Evolutionary conservation across 805 yeast species (phyloP).

Genomic region (Starmerella khaoyaiensis): DNA sequence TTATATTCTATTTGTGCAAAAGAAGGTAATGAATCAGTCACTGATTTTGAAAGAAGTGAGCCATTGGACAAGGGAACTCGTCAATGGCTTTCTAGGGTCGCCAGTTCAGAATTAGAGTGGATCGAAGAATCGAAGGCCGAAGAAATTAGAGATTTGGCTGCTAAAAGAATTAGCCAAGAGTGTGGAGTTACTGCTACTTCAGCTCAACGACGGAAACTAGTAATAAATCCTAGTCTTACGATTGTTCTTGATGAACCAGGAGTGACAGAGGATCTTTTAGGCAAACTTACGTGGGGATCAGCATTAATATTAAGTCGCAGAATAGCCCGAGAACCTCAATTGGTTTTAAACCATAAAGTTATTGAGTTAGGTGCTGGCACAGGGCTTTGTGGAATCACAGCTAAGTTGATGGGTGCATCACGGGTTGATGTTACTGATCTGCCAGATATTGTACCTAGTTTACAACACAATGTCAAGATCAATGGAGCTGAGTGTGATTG

Average conservation of each 20-base stretch:
- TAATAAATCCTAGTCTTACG: conserved; percentile 33
- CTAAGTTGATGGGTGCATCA: conserved; percentile 39
- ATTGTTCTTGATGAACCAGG: conserved; percentile 60
- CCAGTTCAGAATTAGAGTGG: conserved; percentile 34
- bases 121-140: conserved; percentile 27
- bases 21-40: conserved; percentile 7
- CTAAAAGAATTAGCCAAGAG: conserved; percentile 58
- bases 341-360: conserved; percentile 22
- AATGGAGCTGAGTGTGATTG: conserved; percentile 35
- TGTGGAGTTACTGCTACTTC: conserved; percentile 82
- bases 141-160: conserved; percentile 41
- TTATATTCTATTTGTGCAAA: conserved; percentile 10
- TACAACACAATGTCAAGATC: conserved; percentile 42
- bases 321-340: conserved; percentile 19
- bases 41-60: conserved; percentile 15
- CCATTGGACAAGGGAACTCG: conserved; percentile 19
- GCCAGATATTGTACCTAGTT: conserved; percentile 59
- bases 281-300: conserved; percentile 95
- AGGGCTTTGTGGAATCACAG: conserved; percentile 72
- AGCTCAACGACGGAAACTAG: conserved; percentile 47
- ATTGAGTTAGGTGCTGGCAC: conserved; percentile 91
- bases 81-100: conserved; percentile 27
- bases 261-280: conserved; percentile 72
- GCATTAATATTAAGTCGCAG: conserved; percentile 55
- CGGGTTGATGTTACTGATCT: conserved; percentile 56